Conservation (phyloP, 768 basidiomycete species). For the Xerocomellus dryophilus region DNA sequence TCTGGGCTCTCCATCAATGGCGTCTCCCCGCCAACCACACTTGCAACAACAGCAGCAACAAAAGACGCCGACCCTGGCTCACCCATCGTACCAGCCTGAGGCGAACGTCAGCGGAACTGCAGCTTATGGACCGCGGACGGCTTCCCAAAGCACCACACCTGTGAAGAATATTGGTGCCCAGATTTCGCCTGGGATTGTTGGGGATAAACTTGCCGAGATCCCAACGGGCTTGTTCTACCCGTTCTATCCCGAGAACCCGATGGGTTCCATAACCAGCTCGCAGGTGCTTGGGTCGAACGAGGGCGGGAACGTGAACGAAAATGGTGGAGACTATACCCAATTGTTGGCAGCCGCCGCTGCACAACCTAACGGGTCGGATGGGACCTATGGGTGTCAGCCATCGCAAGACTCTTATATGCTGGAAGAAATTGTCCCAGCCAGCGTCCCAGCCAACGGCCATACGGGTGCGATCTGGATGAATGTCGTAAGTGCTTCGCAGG, state of each 20-base stretch:
- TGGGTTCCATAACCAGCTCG: conserved; percentile 21
- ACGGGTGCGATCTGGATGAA: conserved; percentile 42
- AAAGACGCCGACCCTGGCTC: conserved; percentile 37
- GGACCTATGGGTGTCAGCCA: conserved; percentile 52
- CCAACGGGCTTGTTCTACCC: conserved; percentile 74
- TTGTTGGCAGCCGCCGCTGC: conserved; percentile 58
- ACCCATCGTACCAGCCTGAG: conserved; percentile 35
- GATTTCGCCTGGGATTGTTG: conserved; percentile 22
- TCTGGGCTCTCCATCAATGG: conserved; percentile 24
- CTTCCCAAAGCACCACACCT: conserved; percentile 30
- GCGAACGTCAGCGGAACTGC: conserved; percentile 15
- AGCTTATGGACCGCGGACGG: conserved; percentile 29
- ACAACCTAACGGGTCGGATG: conserved; percentile 50
- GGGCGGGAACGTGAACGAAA: conserved; percentile 18
- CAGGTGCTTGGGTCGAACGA: conserved; percentile 21
- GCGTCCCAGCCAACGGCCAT: conserved; percentile 29
- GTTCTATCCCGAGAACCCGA: conserved; percentile 61
- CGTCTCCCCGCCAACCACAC: conserved; percentile 28
- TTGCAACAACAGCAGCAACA: conserved; percentile 34
- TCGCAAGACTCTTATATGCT: conserved; percentile 65
- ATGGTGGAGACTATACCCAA: conserved; percentile 44
- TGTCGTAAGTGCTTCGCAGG: conserved; percentile 38
- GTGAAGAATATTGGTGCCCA: conserved; percentile 23
- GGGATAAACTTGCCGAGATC: conserved; percentile 55
- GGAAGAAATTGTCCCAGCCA: conserved; percentile 56